Conservation (phyloP, 1,284 basidiomycete species). For the Somion occarium region DNA sequence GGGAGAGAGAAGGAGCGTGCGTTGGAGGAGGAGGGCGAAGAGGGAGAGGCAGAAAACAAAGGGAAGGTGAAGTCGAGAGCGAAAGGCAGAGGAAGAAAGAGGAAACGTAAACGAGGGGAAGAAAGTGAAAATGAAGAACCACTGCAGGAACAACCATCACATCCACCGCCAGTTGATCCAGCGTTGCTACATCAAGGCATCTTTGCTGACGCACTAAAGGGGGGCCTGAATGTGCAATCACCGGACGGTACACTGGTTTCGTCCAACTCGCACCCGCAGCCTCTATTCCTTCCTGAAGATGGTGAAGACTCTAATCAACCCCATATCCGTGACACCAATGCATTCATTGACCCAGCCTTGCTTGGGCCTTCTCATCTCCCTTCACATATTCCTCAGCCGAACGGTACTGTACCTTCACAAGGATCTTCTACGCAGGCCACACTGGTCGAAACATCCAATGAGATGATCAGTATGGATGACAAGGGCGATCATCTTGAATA, state of each 20-base stretch:
- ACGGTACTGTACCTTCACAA: not conserved
- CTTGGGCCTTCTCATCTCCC: constrained; percentile 27
- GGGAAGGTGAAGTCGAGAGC: constrained; percentile 36
- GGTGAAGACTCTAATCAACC: constrained; percentile 30
- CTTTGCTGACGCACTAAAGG: constrained; percentile 30
- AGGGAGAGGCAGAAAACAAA: constrained; percentile 16
- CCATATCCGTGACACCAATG: constrained; percentile 14
- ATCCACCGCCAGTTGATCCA: constrained; percentile 35
- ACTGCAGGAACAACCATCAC: constrained; percentile 17
- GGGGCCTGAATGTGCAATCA: constrained; percentile 6
- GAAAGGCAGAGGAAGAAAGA: constrained; percentile 36
- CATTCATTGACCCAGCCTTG: constrained; percentile 57
- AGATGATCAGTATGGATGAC: no score
- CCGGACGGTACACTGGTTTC: not conserved
- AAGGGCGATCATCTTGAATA: not conserved
- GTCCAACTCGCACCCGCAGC: not conserved
- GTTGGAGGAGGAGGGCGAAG: constrained; percentile 19
- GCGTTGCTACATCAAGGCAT: constrained; percentile 44
- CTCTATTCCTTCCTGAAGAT: constrained; percentile 21
- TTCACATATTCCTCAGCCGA: constrained; percentile 17
- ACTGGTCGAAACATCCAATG: not conserved
- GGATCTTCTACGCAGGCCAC: not conserved
- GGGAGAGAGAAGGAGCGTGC: constrained; percentile 55
- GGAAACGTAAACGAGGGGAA: constrained; percentile 36
- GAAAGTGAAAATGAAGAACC: constrained; percentile 38